These are phyloP conservation scores for Yarrowia alimentaria DNA, from an alignment of 805 yeast genomes.

Conservation along the genomic window DNA sequence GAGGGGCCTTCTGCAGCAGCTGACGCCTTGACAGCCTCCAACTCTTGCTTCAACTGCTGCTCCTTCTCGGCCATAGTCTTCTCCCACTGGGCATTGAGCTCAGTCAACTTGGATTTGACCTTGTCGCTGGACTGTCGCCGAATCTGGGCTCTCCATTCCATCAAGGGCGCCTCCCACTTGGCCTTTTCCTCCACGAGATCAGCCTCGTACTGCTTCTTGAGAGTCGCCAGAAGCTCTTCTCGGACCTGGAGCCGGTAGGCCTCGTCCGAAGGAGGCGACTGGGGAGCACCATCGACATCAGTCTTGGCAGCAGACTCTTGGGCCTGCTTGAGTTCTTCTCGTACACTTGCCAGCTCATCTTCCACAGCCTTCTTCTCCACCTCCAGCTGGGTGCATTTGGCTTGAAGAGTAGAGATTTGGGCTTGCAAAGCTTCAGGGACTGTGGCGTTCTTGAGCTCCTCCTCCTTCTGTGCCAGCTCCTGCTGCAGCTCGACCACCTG, in stretches of 20 bases:
- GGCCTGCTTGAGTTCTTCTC: constrained; percentile 31
- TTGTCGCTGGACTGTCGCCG: constrained; percentile 23
- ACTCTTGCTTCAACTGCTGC: background rate
- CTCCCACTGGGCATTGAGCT: constrained; percentile 3
- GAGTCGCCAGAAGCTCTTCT: constrained; percentile 35
- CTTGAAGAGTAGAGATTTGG: constrained; percentile 5
- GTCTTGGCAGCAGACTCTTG: constrained; percentile 25
- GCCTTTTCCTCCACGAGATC: constrained; percentile 30
- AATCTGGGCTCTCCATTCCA: background rate
- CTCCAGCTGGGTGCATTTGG: constrained; percentile 27
- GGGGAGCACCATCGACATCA: constrained; percentile 12
- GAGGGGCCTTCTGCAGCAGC: constrained; percentile 6
- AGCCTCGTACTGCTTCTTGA: constrained; percentile 41
- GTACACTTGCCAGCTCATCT: constrained; percentile 26
- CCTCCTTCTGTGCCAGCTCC: constrained; percentile 32
- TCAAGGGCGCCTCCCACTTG: constrained; percentile 11
- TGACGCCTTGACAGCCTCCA: no score
- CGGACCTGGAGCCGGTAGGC: constrained; percentile 30
- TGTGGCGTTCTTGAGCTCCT: constrained; percentile 29
- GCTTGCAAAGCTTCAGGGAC: constrained; percentile 20
- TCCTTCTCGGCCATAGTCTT: background rate
- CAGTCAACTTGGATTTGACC: constrained; percentile 5
- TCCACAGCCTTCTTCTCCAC: constrained; percentile 27
- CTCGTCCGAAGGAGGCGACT: constrained; percentile 29
- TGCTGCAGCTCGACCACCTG: constrained; percentile 34